Conservation (phyloP, 2,329 filamentous ascomycete genomes). For the Diplodia intermedia region DNA sequence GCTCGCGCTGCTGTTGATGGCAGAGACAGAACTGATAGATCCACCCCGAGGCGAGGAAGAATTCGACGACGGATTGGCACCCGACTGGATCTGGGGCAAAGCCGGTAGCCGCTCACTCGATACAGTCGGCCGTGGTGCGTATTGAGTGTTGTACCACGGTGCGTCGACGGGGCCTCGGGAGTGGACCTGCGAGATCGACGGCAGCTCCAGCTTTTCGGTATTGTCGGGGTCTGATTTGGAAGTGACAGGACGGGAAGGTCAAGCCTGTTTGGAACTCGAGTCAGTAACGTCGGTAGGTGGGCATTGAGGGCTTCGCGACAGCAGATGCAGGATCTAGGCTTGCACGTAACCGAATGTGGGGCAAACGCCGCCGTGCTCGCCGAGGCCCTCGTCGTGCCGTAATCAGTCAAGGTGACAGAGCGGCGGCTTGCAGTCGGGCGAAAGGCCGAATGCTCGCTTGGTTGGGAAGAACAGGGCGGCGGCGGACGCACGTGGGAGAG, state of each 20-base stretch:
- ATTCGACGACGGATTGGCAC: conserved; percentile 69
- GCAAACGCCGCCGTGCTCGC: conserved; percentile 4
- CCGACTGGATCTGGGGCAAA: conserved; percentile 71
- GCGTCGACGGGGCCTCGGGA: conserved; percentile 77
- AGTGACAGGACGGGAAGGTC: conserved; percentile 30
- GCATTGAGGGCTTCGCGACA: conserved; percentile 34
- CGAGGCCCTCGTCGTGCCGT: conserved; percentile 13
- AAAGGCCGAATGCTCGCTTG: conserved; percentile 42
- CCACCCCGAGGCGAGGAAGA: conserved; percentile 77
- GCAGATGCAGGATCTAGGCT: conserved; percentile 30
- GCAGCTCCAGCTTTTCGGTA: conserved; percentile 94
- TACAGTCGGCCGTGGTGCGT: conserved; percentile 67
- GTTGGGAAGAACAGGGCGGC: conserved; percentile 35
- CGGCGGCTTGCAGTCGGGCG: conserved; percentile 43
- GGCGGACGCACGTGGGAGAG: conserved; percentile 38
- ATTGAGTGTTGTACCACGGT: conserved; percentile 72
- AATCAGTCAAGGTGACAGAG: conserved; percentile 37
- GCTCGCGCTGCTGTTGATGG: conserved; percentile 57
- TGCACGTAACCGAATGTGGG: conserved; percentile 29
- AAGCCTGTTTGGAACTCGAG: conserved; percentile 22
- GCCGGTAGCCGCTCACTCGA: conserved; percentile 78
- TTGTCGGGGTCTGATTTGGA: conserved; percentile 45
- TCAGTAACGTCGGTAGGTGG: conserved; percentile 35
- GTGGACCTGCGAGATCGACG: conserved; percentile 83
- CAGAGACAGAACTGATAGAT: conserved; percentile 69